These are phyloP conservation scores for Stephanodiscus minutulus DNA, from an alignment of 108 stramenopile genomes.

Conservation along the genomic window DNA sequence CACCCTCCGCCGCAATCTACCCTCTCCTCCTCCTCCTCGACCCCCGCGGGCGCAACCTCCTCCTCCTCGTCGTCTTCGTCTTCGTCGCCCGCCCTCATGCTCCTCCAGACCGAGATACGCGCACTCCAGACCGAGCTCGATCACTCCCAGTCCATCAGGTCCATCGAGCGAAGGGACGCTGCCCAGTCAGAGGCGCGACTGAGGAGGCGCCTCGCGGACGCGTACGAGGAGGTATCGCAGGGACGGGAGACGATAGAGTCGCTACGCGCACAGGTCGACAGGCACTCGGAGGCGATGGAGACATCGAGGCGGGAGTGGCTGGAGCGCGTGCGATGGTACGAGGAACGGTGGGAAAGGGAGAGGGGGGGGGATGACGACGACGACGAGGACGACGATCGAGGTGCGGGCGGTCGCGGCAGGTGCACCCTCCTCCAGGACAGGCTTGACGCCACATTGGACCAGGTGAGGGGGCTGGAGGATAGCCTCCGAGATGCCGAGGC, in stretches of 20 bases:
- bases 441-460: conserved; percentile 27
- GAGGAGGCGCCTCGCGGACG: conserved; percentile 69
- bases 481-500: conserved; percentile 28
- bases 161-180: conserved; percentile 61
- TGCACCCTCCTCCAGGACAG: conserved; percentile 38
- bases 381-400: conserved; percentile 1
- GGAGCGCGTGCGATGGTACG: conserved; percentile 36
- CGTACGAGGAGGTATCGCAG: conserved; percentile 65
- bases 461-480: conserved; percentile 35
- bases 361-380: background rate
- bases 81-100: conserved; percentile 9
- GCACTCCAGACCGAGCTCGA: conserved; percentile 71
- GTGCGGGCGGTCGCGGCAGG: conserved; percentile 27
- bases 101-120: conserved; percentile 59
- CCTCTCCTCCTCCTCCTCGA: background rate
- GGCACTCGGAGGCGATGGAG: conserved; percentile 39
- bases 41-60: background rate
- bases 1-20: conserved; percentile 13
- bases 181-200: conserved; percentile 57
- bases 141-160: conserved; percentile 71
- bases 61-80: background rate
- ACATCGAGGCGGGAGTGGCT: conserved; percentile 37
- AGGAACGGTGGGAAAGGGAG: conserved; percentile 26
- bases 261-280: conserved; percentile 51
- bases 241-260: conserved; percentile 55